Evolutionary conservation across 495 filamentous ascomycete species (phyloP).

Genomic region (Tricharina praecox): DNA sequence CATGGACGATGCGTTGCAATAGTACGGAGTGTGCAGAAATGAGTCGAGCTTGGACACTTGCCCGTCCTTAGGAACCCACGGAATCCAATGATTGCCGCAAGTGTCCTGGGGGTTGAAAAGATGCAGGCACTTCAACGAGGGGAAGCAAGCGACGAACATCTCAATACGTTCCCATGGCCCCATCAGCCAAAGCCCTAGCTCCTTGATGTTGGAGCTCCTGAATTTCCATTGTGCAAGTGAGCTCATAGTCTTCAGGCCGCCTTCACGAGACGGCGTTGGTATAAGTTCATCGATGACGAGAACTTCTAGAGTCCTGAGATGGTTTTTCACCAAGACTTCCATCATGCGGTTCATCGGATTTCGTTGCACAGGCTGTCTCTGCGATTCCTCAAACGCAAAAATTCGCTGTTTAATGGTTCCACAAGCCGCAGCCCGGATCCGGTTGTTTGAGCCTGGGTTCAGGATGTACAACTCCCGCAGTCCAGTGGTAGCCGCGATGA

Average conservation of each 20-base stretch:
- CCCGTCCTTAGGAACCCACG: slow-evolving; percentile 5
- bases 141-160: slow-evolving; percentile 12
- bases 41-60: neutral
- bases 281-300: slow-evolving; percentile 17
- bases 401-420: neutral
- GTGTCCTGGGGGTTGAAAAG: slow-evolving; percentile 9
- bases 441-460: neutral
- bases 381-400: neutral
- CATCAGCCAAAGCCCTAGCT: slow-evolving; percentile 13
- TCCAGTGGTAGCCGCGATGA: neutral
- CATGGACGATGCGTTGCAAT: slow-evolving; percentile 7
- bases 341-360: slow-evolving; percentile 6
- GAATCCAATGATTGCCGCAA: neutral
- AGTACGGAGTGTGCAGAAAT: neutral
- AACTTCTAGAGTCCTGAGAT: slow-evolving; percentile 12
- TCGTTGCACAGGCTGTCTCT: slow-evolving; percentile 3
- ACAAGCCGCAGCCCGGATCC: neutral
- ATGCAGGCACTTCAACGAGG: slow-evolving; percentile 8
- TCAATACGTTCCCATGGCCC: slow-evolving; percentile 14
- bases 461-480: neutral
- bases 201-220: slow-evolving; percentile 3
- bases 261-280: slow-evolving; percentile 2
- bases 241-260: slow-evolving; percentile 3
- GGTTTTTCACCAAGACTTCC: slow-evolving; percentile 11
- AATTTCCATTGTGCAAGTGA: slow-evolving; percentile 8